Evolutionary conservation across 106 monocot species (phyloP).

Genomic region (Dendrobium nobile): DNA sequence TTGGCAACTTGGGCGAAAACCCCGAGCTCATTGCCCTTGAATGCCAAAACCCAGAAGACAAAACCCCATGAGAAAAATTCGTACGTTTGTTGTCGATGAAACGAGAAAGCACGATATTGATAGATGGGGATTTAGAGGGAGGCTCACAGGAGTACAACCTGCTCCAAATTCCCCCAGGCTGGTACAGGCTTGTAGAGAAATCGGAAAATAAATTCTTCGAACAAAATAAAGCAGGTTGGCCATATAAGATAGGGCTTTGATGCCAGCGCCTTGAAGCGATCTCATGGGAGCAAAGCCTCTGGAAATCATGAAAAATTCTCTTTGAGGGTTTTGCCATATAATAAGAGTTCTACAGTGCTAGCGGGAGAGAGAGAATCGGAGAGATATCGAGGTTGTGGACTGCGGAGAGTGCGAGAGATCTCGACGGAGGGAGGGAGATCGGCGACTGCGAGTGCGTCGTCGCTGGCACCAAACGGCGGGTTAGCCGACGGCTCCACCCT

Average conservation of each 20-base stretch:
- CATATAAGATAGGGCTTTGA: constrained; percentile 1
- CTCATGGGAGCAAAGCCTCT: neutral
- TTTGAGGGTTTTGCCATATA: constrained; percentile 35
- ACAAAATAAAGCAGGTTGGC: neutral
- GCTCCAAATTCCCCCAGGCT: constrained; percentile 14
- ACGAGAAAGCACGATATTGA: constrained; percentile 17
- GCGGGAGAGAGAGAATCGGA: neutral
- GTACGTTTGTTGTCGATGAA: constrained; percentile 4
- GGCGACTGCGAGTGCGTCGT: too few relatives aligned
- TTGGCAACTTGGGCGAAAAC: constrained; percentile 4
- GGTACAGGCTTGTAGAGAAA: neutral
- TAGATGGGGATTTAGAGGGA: constrained; percentile 6
- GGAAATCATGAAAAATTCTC: constrained; percentile 15
- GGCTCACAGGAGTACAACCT: neutral
- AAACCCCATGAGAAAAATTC: neutral
- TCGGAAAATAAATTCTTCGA: neutral
- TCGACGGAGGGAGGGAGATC: neutral
- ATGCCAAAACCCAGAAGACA: constrained; percentile 10
- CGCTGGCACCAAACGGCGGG: too few relatives aligned
- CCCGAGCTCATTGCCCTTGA: constrained; percentile 15
- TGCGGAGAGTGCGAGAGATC: neutral
- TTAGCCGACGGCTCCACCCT: too few relatives aligned
- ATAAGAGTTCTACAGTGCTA: neutral
- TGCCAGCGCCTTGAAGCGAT: constrained; percentile 14
- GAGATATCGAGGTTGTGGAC: neutral